Conservation (phyloP, 1,139 yeast genomes). For the Debaryomycetaceae sp. region DNA sequence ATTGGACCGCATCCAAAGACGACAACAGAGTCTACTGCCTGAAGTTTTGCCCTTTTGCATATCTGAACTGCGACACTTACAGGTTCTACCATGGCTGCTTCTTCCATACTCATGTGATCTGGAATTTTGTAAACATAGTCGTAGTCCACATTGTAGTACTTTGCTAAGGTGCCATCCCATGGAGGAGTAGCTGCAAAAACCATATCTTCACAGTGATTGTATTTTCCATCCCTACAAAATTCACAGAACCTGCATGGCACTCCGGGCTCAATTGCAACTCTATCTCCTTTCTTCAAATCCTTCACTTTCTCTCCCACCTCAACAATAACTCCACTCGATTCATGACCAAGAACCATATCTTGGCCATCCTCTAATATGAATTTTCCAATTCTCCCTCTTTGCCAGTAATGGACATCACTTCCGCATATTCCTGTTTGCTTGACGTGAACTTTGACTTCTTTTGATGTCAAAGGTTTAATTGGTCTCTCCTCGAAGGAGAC, state of each 20-base stretch:
- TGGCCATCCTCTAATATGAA: slow-evolving; percentile 25
- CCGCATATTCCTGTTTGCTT: slow-evolving; percentile 41
- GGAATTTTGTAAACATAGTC: slow-evolving; percentile 47
- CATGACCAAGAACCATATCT: slow-evolving; percentile 28
- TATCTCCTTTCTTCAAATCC: slow-evolving; percentile 20
- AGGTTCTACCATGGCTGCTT: slow-evolving; percentile 32
- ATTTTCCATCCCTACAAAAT: slow-evolving; percentile 65
- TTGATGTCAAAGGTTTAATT: slow-evolving; percentile 44
- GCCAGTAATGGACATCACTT: slow-evolving; percentile 32
- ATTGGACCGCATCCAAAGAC: slow-evolving; percentile 35
- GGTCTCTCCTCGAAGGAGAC: slow-evolving; percentile 62
- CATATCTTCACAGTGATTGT: slow-evolving; percentile 75
- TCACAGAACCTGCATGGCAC: slow-evolving; percentile 68
- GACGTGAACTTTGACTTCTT: slow-evolving; percentile 59
- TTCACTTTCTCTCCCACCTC: slow-evolving; percentile 27
- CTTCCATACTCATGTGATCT: slow-evolving; percentile 25
- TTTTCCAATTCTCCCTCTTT: slow-evolving; percentile 29
- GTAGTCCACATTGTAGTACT: slow-evolving; percentile 63
- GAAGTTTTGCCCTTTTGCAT: slow-evolving; percentile 23
- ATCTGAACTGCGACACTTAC: slow-evolving; percentile 32
- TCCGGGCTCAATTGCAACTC: slow-evolving; percentile 48
- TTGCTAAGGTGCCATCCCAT: slow-evolving; percentile 62
- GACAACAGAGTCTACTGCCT: slow-evolving; percentile 22
- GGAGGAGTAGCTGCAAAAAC: slow-evolving; percentile 80
- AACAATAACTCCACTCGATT: slow-evolving; percentile 28